Evolutionary conservation across 805 yeast species (phyloP).

Genomic region (Cyberlindnera xishuangbannaensis): DNA sequence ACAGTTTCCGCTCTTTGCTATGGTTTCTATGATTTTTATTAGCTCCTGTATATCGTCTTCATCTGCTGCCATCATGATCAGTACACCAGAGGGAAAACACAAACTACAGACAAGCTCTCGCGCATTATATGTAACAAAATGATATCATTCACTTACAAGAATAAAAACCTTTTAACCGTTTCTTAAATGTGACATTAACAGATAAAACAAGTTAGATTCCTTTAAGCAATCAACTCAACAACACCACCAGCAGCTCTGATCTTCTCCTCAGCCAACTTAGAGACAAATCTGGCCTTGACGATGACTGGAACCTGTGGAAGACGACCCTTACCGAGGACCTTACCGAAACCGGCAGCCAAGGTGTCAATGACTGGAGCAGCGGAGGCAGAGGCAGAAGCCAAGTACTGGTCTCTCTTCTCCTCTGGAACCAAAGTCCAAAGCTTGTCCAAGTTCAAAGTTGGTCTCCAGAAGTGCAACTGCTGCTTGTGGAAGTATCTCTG

Average conservation of each 20-base stretch:
- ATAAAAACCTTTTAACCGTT: conserved; percentile 1
- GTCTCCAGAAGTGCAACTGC: conserved; percentile 93
- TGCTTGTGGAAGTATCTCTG: conserved; percentile 99
- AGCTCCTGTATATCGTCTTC: too few species aligned
- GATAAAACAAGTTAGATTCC: conserved; percentile 7
- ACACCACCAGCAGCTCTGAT: conserved; percentile 99
- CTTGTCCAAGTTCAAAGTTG: conserved; percentile 96
- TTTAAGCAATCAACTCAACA: conserved; percentile 96
- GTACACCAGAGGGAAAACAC: too few species aligned
- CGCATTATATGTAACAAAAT: conserved; percentile 1
- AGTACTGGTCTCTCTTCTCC: conserved; percentile 91
- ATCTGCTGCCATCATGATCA: too few species aligned
- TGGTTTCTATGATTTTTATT: too few species aligned
- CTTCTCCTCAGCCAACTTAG: conserved; percentile 99
- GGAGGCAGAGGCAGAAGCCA: conserved; percentile 74
- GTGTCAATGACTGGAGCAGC: conserved; percentile 99
- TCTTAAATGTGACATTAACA: conserved; percentile 2
- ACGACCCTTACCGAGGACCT: conserved; percentile 99
- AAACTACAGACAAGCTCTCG: too few species aligned
- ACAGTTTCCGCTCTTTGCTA: too few species aligned
- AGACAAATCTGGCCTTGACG: conserved; percentile 98
- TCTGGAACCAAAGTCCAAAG: conserved; percentile 95
- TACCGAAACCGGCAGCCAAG: conserved; percentile 99
- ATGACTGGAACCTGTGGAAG: conserved; percentile 97
- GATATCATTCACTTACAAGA: conserved; percentile 9